These are phyloP conservation scores for Cladobotryum mycophilum DNA, from an alignment of 2,329 filamentous ascomycete species.

Conservation along the genomic window DNA sequence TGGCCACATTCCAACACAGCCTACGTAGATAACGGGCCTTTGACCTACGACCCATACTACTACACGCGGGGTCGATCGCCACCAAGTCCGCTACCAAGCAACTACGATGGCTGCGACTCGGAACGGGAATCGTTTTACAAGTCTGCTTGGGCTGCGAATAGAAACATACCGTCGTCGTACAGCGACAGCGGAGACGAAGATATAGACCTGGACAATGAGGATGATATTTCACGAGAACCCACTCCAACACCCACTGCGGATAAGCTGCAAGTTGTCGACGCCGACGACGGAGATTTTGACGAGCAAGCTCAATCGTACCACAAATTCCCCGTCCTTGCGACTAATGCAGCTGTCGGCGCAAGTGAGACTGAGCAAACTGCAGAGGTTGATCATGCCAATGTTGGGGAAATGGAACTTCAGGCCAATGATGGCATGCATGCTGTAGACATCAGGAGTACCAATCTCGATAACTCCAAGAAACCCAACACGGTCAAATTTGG, in stretches of 20 bases:
- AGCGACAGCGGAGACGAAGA: constrained; percentile 27
- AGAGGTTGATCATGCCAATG: too few relatives aligned
- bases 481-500: not conserved
- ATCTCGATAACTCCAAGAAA: not conserved
- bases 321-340: not conserved
- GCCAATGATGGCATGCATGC: not conserved
- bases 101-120: constrained; percentile 32
- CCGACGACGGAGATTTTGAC: not conserved
- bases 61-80: constrained; percentile 48
- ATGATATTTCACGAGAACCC: constrained; percentile 7
- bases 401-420: too few relatives aligned
- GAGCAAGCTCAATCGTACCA: not conserved
- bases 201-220: constrained; percentile 10
- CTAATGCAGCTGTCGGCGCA: not conserved
- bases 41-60: constrained; percentile 38
- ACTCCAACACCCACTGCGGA: constrained; percentile 12
- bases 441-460: not conserved
- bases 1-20: constrained; percentile 38
- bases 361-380: too few relatives aligned
- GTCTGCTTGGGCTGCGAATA: constrained; percentile 34
- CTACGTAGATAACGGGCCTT: constrained; percentile 29
- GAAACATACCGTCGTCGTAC: constrained; percentile 34
- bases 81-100: constrained; percentile 43
- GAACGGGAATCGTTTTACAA: constrained; percentile 22
- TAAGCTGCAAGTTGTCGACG: constrained; percentile 2